Evolutionary conservation across 306 rosid genomes (phyloP), one percentile per base, ranked within the genome.

Genomic region (Astragalus glycyphyllos): DNA sequence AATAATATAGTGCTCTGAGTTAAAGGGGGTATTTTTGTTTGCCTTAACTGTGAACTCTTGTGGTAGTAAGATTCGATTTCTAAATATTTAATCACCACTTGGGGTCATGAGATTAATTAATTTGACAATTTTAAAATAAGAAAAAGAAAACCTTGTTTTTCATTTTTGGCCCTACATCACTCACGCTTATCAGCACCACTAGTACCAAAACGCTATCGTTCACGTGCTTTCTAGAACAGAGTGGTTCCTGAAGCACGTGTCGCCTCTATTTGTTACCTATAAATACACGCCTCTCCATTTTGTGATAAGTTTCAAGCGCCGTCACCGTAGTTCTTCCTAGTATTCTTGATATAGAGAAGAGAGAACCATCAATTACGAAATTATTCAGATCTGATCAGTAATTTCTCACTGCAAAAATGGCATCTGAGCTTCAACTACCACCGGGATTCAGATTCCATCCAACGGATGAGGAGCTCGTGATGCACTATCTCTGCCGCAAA

Each of bases 371-470:
- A 6, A 23, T 51, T 16, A 11, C 40, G 4, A 63, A 0, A 8
- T 1, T 42, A 0, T 5, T 15, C 35, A 49, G 14, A 50, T 67
- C 60, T 10, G 15, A n/a, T 1, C 15, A 51, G 0, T 13, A 46
- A 8, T 15, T 2, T 3, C 29, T 8, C 0, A 9, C 1, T 11
- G 16, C 2, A 34, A 68, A 51, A 1, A 77, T 88, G 96, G 73
- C 92, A 35, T 49, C 88, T 4, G 96, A 87, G 41, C 86, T 95
- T 68, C 90, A 86, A 65, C 57, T 95, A 10, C 97, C 99, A 5
- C 96, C 96, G 0, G 97, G 99, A 1, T 91, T 95, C 87, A 70
- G 99, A 77, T 95, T 95, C 76, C 99, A 95, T 51, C 97, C 97
- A 0, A 95, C 99, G 61, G 97, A 95, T 41, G 97, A 95, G 54